Conservation (phyloP, 2,329 filamentous ascomycete genomes). For the Penicillium sp. region DNA sequence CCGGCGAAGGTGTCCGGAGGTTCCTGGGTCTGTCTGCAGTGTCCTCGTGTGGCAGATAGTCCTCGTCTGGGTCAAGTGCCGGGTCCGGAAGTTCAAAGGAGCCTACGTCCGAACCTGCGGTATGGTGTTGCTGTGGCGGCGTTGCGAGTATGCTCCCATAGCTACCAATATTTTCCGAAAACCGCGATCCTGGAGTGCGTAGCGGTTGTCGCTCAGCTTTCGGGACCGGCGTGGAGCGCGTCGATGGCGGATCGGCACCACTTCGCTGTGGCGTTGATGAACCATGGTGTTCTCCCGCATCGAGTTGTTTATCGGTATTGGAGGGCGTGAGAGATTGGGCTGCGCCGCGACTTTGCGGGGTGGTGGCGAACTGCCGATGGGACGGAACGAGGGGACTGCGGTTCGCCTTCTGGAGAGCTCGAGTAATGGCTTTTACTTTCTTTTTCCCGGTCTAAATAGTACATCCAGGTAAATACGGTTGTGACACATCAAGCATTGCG, state of each 20-base stretch:
- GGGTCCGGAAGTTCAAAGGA: slow-evolving; percentile 55
- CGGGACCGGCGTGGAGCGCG: slow-evolving; percentile 29
- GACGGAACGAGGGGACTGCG: slow-evolving; percentile 41
- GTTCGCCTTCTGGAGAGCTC: slow-evolving; percentile 57
- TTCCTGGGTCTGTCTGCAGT: slow-evolving; percentile 15
- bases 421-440: slow-evolving; percentile 71
- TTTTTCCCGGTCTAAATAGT: slow-evolving; percentile 65
- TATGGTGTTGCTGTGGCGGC: slow-evolving; percentile 34
- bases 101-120: slow-evolving; percentile 34
- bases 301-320: slow-evolving; percentile 16
- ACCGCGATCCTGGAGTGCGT: slow-evolving; percentile 28
- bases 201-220: slow-evolving; percentile 34
- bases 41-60: slow-evolving; percentile 14
- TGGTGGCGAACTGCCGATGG: slow-evolving; percentile 23
- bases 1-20: slow-evolving; percentile 21
- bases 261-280: slow-evolving; percentile 12
- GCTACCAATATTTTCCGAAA: slow-evolving; percentile 37
- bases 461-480: not conserved
- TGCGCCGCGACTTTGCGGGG: slow-evolving; percentile 11
- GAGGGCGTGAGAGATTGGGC: slow-evolving; percentile 14
- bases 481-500: slow-evolving; percentile 6
- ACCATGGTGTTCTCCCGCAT: slow-evolving; percentile 12
- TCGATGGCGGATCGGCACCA: slow-evolving; percentile 23
- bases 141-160: slow-evolving; percentile 59
- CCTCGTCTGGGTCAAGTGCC: slow-evolving; percentile 43